These are phyloP conservation scores for Pythium rhizo-oryzae DNA, from an alignment of 352 stramenopile species.

Conservation along the genomic window DNA sequence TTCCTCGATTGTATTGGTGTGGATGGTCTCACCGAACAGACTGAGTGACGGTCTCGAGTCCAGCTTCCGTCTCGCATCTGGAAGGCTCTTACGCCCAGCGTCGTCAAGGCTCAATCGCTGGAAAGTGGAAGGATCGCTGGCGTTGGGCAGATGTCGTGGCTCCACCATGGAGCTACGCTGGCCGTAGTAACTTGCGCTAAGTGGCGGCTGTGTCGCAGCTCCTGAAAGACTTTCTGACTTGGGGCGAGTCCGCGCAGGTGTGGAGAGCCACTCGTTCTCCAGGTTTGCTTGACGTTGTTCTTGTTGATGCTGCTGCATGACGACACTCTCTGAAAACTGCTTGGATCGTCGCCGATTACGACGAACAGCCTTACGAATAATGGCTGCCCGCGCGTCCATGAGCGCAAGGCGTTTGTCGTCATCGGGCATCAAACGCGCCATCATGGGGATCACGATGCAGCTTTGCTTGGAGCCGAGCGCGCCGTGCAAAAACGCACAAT, in stretches of 20 bases:
- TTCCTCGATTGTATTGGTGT: constrained; percentile 58
- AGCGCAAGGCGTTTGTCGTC: constrained; percentile 64
- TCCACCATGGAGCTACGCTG: constrained; percentile 29
- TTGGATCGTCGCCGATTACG: constrained; percentile 75
- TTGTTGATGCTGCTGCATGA: constrained; percentile 56
- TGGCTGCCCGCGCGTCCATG: constrained; percentile 59
- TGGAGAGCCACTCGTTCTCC: constrained; percentile 20
- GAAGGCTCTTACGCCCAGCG: constrained; percentile 21
- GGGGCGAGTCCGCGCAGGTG: constrained; percentile 15
- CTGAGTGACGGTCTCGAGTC: constrained; percentile 68
- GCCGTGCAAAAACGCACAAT: constrained; percentile 74
- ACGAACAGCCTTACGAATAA: constrained; percentile 60
- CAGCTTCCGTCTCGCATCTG: constrained; percentile 63
- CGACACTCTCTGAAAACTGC: constrained; percentile 77
- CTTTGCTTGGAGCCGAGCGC: constrained; percentile 69
- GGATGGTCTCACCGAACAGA: constrained; percentile 57
- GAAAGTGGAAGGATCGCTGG: neutral
- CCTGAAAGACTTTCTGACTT: constrained; percentile 28
- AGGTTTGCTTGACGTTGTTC: constrained; percentile 26
- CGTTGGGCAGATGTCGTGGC: neutral
- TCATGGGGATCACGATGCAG: constrained; percentile 72
- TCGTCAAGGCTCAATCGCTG: constrained; percentile 12
- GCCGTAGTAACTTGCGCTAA: constrained; percentile 11
- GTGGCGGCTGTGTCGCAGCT: constrained; percentile 2
- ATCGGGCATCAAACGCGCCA: constrained; percentile 71